Conservation (phyloP, 768 basidiomycete genomes). For the Mycena galericulata region DNA sequence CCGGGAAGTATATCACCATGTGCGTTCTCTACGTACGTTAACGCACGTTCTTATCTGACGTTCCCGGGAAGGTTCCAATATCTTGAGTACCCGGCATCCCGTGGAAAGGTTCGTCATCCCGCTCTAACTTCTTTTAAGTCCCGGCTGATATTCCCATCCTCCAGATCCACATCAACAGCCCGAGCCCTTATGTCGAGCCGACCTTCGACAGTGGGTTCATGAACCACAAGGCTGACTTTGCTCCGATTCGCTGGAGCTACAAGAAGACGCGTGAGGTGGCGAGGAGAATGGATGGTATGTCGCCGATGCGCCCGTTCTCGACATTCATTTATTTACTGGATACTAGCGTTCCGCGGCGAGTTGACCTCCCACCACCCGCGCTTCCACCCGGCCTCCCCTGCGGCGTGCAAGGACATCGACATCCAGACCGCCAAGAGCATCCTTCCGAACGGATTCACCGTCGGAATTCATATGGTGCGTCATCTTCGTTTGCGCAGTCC, state of each 20-base stretch:
- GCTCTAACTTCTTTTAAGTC: background rate
- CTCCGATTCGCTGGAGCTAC: constrained; percentile 82
- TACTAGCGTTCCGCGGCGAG: constrained; percentile 75
- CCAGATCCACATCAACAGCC: constrained; percentile 71
- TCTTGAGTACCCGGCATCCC: constrained; percentile 79
- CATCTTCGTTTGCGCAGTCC: background rate
- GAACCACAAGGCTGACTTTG: constrained; percentile 83
- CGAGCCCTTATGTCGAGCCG: constrained; percentile 72
- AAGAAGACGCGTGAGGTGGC: constrained; percentile 82
- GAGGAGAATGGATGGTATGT: constrained; percentile 74
- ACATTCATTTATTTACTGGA: background rate
- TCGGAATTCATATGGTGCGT: constrained; percentile 76
- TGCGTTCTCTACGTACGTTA: constrained; percentile 35
- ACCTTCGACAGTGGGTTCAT: constrained; percentile 82
- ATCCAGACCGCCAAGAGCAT: constrained; percentile 74
- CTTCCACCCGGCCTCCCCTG: constrained; percentile 78
- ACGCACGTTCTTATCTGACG: background rate
- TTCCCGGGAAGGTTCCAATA: constrained; percentile 67
- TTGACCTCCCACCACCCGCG: constrained; percentile 79
- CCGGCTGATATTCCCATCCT: background rate
- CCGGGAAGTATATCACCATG: constrained; percentile 80
- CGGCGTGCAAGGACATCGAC: constrained; percentile 71
- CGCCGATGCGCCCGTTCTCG: background rate
- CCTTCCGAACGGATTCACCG: constrained; percentile 69
- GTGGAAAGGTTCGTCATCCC: constrained; percentile 65